A percentile compares a stretch with the other conserved stretches of the same genome.
Conservation (phyloP, 2,329 filamentous ascomycete species). For the Penicillium griseofulvum region DNA sequence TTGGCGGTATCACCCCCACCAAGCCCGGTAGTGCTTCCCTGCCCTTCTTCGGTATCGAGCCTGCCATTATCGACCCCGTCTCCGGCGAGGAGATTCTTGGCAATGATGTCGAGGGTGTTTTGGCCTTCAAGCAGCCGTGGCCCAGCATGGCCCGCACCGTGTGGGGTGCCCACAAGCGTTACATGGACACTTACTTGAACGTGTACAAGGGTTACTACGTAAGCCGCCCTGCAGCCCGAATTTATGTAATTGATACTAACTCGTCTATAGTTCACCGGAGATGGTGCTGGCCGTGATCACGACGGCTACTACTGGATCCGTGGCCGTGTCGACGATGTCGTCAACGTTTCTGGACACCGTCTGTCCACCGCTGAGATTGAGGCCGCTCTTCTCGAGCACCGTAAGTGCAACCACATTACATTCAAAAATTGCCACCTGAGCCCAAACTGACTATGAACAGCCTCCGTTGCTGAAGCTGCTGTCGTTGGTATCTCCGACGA, state of each 20-base stretch:
- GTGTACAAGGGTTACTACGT: constrained; percentile 98
- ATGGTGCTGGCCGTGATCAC: constrained; percentile 92
- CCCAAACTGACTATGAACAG: constrained; percentile 25
- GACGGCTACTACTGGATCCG: constrained; percentile 99
- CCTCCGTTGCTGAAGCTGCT: constrained; percentile 79
- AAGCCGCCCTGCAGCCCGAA: constrained; percentile 40
- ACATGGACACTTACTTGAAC: constrained; percentile 97
- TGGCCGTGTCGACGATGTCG: constrained; percentile 95
- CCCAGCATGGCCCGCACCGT: constrained; percentile 98
- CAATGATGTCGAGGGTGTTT: constrained; percentile 94
- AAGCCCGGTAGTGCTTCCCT: constrained; percentile 95
- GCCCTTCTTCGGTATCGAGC: constrained; percentile 97
- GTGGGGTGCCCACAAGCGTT: constrained; percentile 95
- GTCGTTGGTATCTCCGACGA: constrained; percentile 93
- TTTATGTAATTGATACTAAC: not conserved
- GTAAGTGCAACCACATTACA: constrained; percentile 38
- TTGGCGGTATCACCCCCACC: constrained; percentile 89
- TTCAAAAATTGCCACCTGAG: not conserved
- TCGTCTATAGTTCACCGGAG: constrained; percentile 52
- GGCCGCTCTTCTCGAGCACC: constrained; percentile 90
- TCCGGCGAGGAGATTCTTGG: constrained; percentile 89
- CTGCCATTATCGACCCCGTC: constrained; percentile 94
- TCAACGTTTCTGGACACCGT: constrained; percentile 95
- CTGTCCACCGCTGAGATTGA: constrained; percentile 97
- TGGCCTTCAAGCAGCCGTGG: constrained; percentile 97